Conservation (phyloP, 192 early-diverging fungal species). For the Haplosporangium gracile region DNA sequence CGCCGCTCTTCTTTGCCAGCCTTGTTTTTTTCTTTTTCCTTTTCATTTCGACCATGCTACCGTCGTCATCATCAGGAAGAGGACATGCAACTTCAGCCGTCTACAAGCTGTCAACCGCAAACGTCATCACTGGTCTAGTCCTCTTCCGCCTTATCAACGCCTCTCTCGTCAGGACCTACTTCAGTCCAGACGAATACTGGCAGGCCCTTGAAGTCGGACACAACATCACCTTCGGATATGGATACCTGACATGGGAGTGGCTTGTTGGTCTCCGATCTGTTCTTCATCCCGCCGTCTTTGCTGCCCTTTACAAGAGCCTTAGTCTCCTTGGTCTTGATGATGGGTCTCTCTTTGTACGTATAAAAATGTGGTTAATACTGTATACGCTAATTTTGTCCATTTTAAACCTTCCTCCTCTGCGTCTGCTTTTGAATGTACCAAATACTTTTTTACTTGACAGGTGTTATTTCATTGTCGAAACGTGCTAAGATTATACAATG, state of each 20-base stretch:
- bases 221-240: conserved; percentile 87
- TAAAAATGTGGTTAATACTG: not conserved
- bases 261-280: conserved; percentile 81
- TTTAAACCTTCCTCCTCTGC: not conserved
- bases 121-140: conserved; percentile 57
- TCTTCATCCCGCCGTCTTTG: conserved; percentile 89
- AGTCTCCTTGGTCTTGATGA: conserved; percentile 72
- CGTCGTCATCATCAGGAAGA: not conserved
- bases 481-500: not conserved
- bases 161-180: conserved; percentile 77
- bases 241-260: conserved; percentile 98
- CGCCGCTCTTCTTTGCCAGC: not conserved
- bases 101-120: not conserved
- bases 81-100: not conserved
- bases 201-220: conserved; percentile 95
- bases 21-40: not conserved
- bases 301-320: conserved; percentile 77
- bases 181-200: conserved; percentile 98
- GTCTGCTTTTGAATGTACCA: not conserved
- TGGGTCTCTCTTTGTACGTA: conserved; percentile 77
- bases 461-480: not conserved
- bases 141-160: conserved; percentile 76
- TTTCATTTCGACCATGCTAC: not conserved
- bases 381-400: not conserved
- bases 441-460: too few relatives aligned